Percentiles rank a stretch among this genome's conserved stretches.
phyloP scores from a whole-genome alignment of 2,329 filamentous ascomycete genomes.

The Fusarium sambucinum region DNA sequence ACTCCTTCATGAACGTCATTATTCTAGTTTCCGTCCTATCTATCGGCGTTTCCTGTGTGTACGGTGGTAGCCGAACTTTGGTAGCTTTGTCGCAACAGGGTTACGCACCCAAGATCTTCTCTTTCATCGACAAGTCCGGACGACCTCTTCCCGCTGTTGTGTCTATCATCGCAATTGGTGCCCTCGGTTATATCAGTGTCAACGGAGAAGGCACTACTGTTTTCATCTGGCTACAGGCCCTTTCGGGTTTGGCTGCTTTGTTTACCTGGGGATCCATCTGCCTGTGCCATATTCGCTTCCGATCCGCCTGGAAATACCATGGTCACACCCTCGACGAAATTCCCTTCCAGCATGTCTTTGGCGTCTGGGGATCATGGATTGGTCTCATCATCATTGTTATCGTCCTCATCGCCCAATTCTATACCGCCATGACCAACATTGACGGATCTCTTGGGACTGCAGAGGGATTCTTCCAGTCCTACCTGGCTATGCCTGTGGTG shows the following conservation, averaged over 20 bases:
- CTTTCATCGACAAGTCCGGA: conserved; percentile 69
- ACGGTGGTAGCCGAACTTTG: conserved; percentile 69
- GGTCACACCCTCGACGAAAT: conserved; percentile 75
- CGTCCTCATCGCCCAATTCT: conserved; percentile 68
- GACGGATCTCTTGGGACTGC: conserved; percentile 47
- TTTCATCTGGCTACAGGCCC: conserved; percentile 74
- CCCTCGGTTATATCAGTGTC: conserved; percentile 64
- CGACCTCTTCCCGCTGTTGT: conserved; percentile 66
- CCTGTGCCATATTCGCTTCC: conserved; percentile 76
- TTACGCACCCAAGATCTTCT: conserved; percentile 68
- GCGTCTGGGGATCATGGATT: conserved; percentile 73
- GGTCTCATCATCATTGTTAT: conserved; percentile 70
- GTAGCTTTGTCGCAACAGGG: conserved; percentile 70
- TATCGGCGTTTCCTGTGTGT: conserved; percentile 70
- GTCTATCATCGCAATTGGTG: conserved; percentile 61
- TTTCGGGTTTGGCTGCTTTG: conserved; percentile 73
- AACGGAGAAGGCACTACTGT: conserved; percentile 60
- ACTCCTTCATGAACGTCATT: conserved; percentile 70
- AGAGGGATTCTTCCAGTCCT: conserved; percentile 65
- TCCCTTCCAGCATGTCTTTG: conserved; percentile 71
- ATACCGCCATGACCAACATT: conserved; percentile 58
- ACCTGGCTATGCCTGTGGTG: conserved; percentile 67
- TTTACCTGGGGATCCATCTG: conserved; percentile 79
- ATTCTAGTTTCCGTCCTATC: conserved; percentile 70
- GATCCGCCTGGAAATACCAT: conserved; percentile 70